Conservation (phyloP, 2,329 filamentous ascomycete species). For the Fusarium sp. region DNA sequence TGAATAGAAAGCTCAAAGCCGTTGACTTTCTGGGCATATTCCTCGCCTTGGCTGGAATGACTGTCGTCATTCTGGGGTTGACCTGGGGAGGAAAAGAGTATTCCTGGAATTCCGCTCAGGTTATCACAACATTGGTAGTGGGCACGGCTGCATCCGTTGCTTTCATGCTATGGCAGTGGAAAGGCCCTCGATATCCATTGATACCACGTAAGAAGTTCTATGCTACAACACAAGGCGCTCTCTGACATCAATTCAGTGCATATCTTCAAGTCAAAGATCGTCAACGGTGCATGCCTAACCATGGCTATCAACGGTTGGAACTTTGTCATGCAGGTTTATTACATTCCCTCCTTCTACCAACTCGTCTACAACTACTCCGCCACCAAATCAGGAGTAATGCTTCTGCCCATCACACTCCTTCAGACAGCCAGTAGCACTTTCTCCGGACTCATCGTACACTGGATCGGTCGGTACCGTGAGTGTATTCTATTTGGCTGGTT, state of each 20-base stretch:
- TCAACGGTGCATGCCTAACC: slow-evolving; percentile 63
- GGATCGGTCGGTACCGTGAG: slow-evolving; percentile 61
- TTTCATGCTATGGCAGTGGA: slow-evolving; percentile 63
- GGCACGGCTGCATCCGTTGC: slow-evolving; percentile 56
- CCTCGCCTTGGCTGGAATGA: slow-evolving; percentile 56
- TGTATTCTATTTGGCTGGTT: slow-evolving; percentile 63
- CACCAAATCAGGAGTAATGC: slow-evolving; percentile 52
- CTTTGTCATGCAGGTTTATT: slow-evolving; percentile 64
- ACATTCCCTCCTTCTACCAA: slow-evolving; percentile 57
- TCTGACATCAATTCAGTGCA: slow-evolving; percentile 47
- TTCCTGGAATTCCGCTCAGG: slow-evolving; percentile 62
- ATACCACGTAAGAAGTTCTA: slow-evolving; percentile 48
- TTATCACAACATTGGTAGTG: slow-evolving; percentile 62
- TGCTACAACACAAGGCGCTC: fast-evolving
- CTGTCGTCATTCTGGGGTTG: slow-evolving; percentile 57
- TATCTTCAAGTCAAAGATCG: slow-evolving; percentile 62
- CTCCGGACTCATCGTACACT: slow-evolving; percentile 61
- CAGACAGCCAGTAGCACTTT: slow-evolving; percentile 57
- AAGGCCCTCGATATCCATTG: slow-evolving; percentile 57
- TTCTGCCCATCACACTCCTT: slow-evolving; percentile 54
- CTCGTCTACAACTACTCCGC: slow-evolving; percentile 54
- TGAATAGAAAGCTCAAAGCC: slow-evolving; percentile 54
- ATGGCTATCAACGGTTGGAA: slow-evolving; percentile 69
- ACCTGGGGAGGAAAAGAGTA: slow-evolving; percentile 69
- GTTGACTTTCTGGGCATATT: slow-evolving; percentile 60